These are phyloP conservation scores for Globisporangium recalcitrans DNA, from an alignment of 352 stramenopile species.

Conservation along the genomic window DNA sequence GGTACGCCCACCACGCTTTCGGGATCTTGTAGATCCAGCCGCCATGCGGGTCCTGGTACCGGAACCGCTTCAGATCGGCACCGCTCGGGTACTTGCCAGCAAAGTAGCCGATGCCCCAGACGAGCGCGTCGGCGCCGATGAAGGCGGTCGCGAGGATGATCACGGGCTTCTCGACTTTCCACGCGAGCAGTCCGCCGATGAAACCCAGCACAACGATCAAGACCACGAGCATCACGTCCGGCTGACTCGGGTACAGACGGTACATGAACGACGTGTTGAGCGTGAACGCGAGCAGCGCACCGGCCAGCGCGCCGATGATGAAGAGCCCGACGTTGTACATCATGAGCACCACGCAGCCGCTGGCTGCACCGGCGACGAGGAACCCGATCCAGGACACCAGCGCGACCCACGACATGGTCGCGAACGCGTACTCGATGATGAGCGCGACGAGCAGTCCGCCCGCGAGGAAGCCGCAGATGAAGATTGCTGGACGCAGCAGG, in stretches of 20 bases:
- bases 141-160: constrained; percentile 59
- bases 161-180: constrained; percentile 47
- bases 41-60: constrained; percentile 15
- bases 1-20: constrained; percentile 56
- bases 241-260: constrained; percentile 36
- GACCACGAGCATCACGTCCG: constrained; percentile 37
- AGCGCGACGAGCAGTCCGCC: constrained; percentile 57
- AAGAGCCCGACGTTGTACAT: constrained; percentile 51
- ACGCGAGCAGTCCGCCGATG: constrained; percentile 39
- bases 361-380: constrained; percentile 30
- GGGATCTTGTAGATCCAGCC: constrained; percentile 43
- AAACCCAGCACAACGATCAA: constrained; percentile 36
- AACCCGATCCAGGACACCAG: constrained; percentile 60
- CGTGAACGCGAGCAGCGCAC: constrained; percentile 24
- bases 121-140: constrained; percentile 38
- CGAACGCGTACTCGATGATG: constrained; percentile 51
- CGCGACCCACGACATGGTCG: constrained; percentile 38
- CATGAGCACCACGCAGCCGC: constrained; percentile 37
- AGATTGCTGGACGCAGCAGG: constrained; percentile 51
- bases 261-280: constrained; percentile 33
- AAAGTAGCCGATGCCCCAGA: constrained; percentile 73
- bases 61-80: constrained; percentile 48
- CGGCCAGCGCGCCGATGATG: constrained; percentile 31
- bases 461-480: constrained; percentile 65
- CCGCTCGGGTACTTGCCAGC: constrained; percentile 58